These are phyloP conservation scores for Mallotus repandus DNA, from an alignment of 441 rosid genomes.

Conservation along the genomic window DNA sequence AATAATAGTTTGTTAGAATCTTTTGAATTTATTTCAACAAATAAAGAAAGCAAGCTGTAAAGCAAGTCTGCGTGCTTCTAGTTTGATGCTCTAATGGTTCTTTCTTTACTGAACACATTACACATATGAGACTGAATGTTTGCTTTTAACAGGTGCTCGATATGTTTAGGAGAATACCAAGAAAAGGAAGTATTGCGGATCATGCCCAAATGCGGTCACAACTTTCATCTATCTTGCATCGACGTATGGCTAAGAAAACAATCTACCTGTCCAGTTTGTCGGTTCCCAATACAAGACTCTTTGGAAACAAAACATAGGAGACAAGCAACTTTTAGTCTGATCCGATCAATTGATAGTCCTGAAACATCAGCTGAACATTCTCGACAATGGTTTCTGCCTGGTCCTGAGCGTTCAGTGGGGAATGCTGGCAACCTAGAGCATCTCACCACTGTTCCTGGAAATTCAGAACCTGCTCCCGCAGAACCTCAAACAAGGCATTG, in stretches of 20 bases:
- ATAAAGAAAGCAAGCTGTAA: background rate
- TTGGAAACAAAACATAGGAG: conserved; percentile 31
- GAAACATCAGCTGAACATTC: conserved; percentile 33
- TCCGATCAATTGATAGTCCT: conserved; percentile 25
- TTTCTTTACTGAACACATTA: background rate
- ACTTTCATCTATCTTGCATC: conserved; percentile 60
- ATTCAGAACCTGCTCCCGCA: conserved; percentile 22
- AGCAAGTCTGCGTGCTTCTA: background rate
- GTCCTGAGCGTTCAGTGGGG: conserved; percentile 18
- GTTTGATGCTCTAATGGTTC: background rate
- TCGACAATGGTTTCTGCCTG: conserved; percentile 34
- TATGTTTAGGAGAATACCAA: conserved; percentile 67
- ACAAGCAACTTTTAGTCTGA: conserved; percentile 22
- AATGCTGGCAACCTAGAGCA: conserved; percentile 22
- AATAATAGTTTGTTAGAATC: background rate
- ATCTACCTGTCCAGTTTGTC: conserved; percentile 68
- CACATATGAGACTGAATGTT: background rate
- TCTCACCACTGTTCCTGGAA: conserved; percentile 17
- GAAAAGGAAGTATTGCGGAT: conserved; percentile 58
- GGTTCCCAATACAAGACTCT: conserved; percentile 42
- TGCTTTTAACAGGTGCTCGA: conserved; percentile 45
- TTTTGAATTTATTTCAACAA: background rate
- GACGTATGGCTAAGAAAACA: conserved; percentile 66
- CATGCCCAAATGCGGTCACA: conserved; percentile 73
- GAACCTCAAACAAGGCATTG: conserved; percentile 21